Evolutionary conservation across 148 eudicot genomes (phyloP).

Genomic region (Chenopodium berlandieri): DNA sequence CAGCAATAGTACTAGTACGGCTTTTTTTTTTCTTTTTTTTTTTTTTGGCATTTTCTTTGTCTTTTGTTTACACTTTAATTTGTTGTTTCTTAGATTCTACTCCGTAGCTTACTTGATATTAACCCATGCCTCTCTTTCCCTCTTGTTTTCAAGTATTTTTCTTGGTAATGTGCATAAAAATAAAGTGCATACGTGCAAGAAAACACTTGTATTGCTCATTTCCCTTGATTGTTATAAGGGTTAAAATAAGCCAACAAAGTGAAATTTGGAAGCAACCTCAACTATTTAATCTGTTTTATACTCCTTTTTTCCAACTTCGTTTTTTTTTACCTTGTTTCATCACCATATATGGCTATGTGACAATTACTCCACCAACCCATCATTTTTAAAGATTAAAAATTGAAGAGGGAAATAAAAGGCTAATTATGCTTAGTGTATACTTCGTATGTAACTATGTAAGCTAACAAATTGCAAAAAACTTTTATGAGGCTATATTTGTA

Average conservation of each 20-base stretch:
- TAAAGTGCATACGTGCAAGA: conserved; percentile 17
- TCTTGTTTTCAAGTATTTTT: conserved; percentile 1
- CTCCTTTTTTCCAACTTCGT: not conserved
- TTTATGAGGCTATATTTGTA: no score
- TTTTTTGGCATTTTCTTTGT: not conserved
- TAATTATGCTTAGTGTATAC: no score
- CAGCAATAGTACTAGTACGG: not conserved
- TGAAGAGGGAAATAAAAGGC: not conserved
- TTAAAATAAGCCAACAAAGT: not conserved
- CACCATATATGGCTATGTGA: not conserved
- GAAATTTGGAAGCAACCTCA: not conserved
- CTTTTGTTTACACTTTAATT: not conserved
- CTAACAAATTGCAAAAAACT: no score
- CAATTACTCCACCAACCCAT: not conserved
- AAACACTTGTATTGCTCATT: not conserved
- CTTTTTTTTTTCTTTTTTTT: no score
- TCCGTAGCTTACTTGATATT: not conserved
- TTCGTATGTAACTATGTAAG: no score
- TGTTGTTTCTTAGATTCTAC: not conserved
- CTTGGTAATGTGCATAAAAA: not conserved
- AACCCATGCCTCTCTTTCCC: not conserved
- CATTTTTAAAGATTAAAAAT: not conserved
- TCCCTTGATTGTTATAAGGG: not conserved
- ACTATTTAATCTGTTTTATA: not conserved
- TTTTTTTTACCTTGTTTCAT: conserved; percentile 5